These are phyloP conservation scores for Penicillium cinerascens DNA, from an alignment of 495 filamentous ascomycete genomes.

Conservation along the genomic window DNA sequence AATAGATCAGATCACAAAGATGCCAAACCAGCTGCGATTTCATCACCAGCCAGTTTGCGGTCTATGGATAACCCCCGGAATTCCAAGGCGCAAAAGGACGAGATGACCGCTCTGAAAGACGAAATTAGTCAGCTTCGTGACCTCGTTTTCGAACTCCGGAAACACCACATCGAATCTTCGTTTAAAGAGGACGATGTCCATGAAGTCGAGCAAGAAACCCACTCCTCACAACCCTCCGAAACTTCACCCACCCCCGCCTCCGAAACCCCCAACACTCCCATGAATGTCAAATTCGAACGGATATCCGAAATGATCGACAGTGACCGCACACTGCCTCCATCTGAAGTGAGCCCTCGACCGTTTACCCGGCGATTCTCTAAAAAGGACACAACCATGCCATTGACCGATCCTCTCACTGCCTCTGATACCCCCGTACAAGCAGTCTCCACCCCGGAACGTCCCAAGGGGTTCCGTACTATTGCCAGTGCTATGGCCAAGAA, in stretches of 20 bases:
- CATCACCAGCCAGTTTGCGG: background rate
- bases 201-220: background rate
- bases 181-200: constrained; percentile 10
- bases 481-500: background rate
- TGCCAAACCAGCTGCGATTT: background rate
- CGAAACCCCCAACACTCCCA: constrained; percentile 2
- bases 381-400: background rate
- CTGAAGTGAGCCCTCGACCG: background rate
- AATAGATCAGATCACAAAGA: background rate
- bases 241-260: background rate
- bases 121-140: constrained; percentile 35
- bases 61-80: background rate
- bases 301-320: constrained; percentile 7
- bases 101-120: constrained; percentile 27
- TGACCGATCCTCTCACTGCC: background rate
- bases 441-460: background rate
- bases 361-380: background rate
- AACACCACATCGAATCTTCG: constrained; percentile 18
- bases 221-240: background rate
- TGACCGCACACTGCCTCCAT: background rate
- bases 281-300: constrained; percentile 16
- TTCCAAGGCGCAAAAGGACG: constrained; percentile 10
- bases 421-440: background rate
- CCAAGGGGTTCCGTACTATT: background rate
- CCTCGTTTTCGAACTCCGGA: constrained; percentile 32